Evolutionary conservation across 2,329 filamentous ascomycete species (phyloP), one percentile per base, ranked within the genome.

Genomic region (Trichoderma sp.): DNA sequence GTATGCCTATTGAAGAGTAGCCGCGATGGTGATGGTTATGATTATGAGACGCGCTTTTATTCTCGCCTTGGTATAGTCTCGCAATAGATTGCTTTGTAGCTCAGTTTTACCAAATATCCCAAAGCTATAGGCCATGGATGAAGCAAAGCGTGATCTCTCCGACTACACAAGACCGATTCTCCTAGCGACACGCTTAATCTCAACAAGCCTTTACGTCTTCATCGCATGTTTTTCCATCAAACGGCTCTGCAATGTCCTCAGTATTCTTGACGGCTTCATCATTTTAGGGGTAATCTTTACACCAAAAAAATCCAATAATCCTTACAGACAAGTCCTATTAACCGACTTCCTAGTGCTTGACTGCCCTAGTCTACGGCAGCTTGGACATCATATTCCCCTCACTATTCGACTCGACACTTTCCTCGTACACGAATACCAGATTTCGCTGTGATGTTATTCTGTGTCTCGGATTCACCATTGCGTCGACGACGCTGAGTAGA

Each of bases 391-490:
- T 64, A 0, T 55, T 37, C 0, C 61, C 61, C 1, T 29, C 47
- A 4, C 1, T 64, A 2, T 40, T 64, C 16, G 47, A 55, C 13
- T 29, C 61, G 10, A 63, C 53, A 40, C n/a, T 27, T 5, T 21
- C 43, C 19, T 14, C 31, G 13, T 13, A 55, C 21, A 19, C 47
- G 16, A 64, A 33, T 33, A 55, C 31, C 3, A 21, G 61, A 2
- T 40, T 64, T 7, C 61, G 61, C 7, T 64, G 61, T 49, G 61
- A 64, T 16, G 49, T 55, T 0, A 64, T 64, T 3, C 11, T 55
- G 3, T 64, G 61, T 40, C 61, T 64, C 13, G 61, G 47, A 21
- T 64, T 64, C 6, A 64, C 61, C 1, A 64, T 64, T 55, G 47
- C 49, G 0, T 64, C 61, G 4, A 64, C 61, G 3, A 35, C 61